These are phyloP conservation scores for Spiraea crenata DNA, from an alignment of 331 rosid species.

Conservation along the genomic window DNA sequence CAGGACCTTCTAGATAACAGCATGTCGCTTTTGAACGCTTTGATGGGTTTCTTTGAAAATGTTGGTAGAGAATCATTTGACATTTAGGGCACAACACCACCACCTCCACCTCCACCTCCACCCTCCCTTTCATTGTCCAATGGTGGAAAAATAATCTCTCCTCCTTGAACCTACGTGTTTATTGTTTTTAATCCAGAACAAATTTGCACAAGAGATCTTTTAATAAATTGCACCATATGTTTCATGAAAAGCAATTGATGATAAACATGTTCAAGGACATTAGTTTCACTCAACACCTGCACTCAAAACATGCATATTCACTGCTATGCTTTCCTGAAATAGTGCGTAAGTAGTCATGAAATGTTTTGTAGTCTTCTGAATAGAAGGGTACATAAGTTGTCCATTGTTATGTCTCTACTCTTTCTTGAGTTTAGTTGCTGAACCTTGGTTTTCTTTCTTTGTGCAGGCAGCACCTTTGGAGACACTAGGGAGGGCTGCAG, in stretches of 20 bases:
- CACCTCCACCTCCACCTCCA: conserved; percentile 27
- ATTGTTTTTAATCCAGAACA: no score
- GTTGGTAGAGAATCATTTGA: conserved; percentile 30
- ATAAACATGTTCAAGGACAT: no score
- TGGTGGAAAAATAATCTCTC: no score
- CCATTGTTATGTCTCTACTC: not conserved
- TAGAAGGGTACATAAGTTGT: not conserved
- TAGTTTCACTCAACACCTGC: no score
- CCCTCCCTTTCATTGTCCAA: conserved; percentile 21
- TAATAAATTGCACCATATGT: no score
- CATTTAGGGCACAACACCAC: conserved; percentile 44
- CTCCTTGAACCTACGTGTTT: no score
- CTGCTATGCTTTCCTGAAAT: not conserved
- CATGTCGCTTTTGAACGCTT: conserved; percentile 38
- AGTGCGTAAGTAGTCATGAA: not conserved
- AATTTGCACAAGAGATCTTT: no score
- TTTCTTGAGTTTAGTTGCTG: not conserved
- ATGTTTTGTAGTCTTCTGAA: not conserved
- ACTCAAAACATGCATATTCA: no score
- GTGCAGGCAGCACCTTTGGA: conserved; percentile 90
- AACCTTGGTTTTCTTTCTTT: conserved; percentile 1
- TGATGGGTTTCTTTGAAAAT: conserved; percentile 36
- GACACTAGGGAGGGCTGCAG: conserved; percentile 78
- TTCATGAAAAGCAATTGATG: no score
- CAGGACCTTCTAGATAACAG: conserved; percentile 26